These are phyloP conservation scores for Suillus spraguei DNA, from an alignment of 768 basidiomycete genomes.

Conservation along the genomic window DNA sequence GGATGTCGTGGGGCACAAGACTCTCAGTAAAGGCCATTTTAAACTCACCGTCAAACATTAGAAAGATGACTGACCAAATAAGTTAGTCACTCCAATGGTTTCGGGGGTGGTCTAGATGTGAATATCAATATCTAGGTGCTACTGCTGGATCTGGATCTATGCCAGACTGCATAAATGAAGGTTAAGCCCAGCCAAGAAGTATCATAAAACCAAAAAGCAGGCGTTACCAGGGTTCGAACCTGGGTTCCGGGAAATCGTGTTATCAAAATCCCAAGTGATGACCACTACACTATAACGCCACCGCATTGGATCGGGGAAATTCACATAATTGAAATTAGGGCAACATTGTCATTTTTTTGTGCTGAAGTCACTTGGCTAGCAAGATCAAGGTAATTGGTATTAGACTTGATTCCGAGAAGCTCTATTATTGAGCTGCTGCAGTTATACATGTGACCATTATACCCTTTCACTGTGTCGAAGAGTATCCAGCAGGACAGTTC, in stretches of 20 bases:
- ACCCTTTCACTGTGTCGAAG: conserved; percentile 45
- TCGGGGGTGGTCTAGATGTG: background rate
- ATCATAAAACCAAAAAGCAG: conserved; percentile 21
- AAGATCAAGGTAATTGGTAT: background rate
- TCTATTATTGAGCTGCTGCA: background rate
- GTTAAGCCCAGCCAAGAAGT: no score
- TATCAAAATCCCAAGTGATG: conserved; percentile 43
- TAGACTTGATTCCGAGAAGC: background rate
- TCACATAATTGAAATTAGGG: background rate
- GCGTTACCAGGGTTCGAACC: conserved; percentile 42
- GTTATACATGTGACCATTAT: background rate
- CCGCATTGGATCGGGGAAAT: background rate
- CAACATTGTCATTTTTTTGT: no score
- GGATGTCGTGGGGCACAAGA: background rate
- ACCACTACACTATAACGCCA: conserved; percentile 44
- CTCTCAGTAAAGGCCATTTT: background rate
- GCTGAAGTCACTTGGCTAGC: background rate
- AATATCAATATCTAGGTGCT: background rate
- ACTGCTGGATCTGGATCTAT: background rate
- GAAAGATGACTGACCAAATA: background rate
- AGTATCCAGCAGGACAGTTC: conserved; percentile 65
- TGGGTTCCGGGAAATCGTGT: conserved; percentile 35
- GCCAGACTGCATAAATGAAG: background rate
- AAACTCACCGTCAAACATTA: background rate
- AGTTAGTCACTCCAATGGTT: background rate